phyloP scores from a whole-genome alignment of 495 filamentous ascomycete species.

The Aspergillus nanangensis region DNA sequence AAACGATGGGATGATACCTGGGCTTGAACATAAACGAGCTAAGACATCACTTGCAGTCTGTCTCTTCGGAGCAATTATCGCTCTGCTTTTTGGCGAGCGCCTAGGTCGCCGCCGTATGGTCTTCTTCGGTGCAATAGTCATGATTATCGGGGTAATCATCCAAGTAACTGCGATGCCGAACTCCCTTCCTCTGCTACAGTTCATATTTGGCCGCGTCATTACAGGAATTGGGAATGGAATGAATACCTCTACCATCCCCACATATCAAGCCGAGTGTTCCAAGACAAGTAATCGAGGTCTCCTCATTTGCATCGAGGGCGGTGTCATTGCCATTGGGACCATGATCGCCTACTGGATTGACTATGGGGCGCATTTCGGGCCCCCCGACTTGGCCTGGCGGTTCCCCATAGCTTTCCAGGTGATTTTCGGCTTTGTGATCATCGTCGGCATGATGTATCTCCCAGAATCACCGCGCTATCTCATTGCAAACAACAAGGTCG shows the following conservation, averaged over 20 bases:
- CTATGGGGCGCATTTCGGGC: constrained; percentile 56
- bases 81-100: constrained; percentile 57
- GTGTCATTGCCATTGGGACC: constrained; percentile 63
- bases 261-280: constrained; percentile 66
- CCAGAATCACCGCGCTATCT: constrained; percentile 71
- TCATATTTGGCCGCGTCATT: constrained; percentile 62
- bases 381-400: constrained; percentile 36
- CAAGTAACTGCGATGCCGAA: constrained; percentile 49
- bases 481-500: constrained; percentile 51
- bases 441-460: constrained; percentile 51
- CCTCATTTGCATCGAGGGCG: constrained; percentile 71
- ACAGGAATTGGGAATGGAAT: constrained; percentile 71
- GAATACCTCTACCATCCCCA: constrained; percentile 65
- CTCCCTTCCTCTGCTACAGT: constrained; percentile 44
- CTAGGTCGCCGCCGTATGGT: constrained; percentile 57
- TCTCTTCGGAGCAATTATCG: constrained; percentile 62
- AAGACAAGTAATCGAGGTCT: constrained; percentile 64
- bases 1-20: too few relatives aligned
- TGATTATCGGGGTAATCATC: constrained; percentile 69
- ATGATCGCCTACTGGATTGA: constrained; percentile 76
- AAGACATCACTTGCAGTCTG: constrained; percentile 53
- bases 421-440: constrained; percentile 58
- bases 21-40: too few relatives aligned
- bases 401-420: constrained; percentile 72
- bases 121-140: constrained; percentile 58